Conservation (phyloP, 2,329 filamentous ascomycete species). For the Pseudogymnoascus sp. region DNA sequence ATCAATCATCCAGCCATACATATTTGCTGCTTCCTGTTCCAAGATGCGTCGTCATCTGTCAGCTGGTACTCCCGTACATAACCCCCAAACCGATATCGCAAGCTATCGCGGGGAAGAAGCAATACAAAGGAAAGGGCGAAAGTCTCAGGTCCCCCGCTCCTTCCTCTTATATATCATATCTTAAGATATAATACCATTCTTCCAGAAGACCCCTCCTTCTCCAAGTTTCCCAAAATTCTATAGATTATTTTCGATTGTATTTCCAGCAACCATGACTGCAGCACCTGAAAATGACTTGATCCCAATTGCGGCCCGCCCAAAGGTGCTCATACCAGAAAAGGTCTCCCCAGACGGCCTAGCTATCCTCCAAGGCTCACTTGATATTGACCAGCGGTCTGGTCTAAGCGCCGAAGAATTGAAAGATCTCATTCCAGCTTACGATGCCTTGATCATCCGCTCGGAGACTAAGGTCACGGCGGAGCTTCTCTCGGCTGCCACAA, state of each 20-base stretch:
- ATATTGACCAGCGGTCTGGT: constrained; percentile 61
- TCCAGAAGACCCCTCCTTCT: background rate
- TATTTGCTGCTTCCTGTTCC: background rate
- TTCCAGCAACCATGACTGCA: background rate
- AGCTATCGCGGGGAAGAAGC: background rate
- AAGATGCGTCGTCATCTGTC: constrained; percentile 9
- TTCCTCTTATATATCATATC: background rate
- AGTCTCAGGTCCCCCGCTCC: background rate
- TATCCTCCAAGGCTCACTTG: constrained; percentile 57
- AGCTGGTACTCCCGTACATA: constrained; percentile 7
- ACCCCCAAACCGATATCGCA: constrained; percentile 8
- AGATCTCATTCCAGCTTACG: constrained; percentile 61
- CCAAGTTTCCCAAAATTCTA: background rate
- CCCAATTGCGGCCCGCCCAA: constrained; percentile 16
- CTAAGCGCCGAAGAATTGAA: constrained; percentile 57
- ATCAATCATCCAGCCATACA: constrained; percentile 9
- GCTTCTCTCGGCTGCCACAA: constrained; percentile 58
- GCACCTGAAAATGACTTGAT: background rate
- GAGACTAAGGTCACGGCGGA: constrained; percentile 72
- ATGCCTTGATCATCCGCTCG: constrained; percentile 71
- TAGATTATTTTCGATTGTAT: background rate
- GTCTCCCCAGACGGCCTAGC: constrained; percentile 71
- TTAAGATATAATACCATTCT: background rate
- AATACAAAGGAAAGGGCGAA: background rate
- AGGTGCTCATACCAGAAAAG: constrained; percentile 70